Base-by-base conservation (phyloP, 345 rosid species). In the Xanthoceras sorbifolium region DNA sequence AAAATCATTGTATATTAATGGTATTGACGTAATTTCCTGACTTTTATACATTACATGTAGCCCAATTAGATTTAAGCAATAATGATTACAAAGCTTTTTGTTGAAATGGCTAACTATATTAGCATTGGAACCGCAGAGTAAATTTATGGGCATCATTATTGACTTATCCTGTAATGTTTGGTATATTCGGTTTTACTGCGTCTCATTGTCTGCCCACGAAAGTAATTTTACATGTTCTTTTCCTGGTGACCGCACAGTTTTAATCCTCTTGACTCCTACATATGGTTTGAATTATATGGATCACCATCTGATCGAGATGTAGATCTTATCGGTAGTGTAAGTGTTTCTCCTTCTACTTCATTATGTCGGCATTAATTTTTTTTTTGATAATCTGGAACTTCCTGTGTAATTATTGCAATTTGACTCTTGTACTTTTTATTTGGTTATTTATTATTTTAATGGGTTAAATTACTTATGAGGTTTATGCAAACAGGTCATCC, bases 241-340 rank as follows among this genome's bases (percentile, higher is more conserved):
- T 59, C 34, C 67, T 77, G 40, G 38, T 80, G 69, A 20, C 31
- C 85, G 60, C 78, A 32, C 88, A 94, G 98, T 85, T 95, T 93
- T 88, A 93, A 90, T 80, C 97, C 97, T 67, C 80, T 87, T 61
- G 90, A 88, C 84, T 95, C 98, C 50, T 90, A 82, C 73, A 90
- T 93, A 76, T 93, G 98, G 98, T 91, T 94, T 87, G 93, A 94
- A 82, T 86, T 93, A 29, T 90, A 83, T 78, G 98, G 96, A 73
- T 79, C 96, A 20, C 97, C 99, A 57, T 82, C 97, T 75, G 97
- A 91, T 83, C 86, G 87, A 67, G 98, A 93, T n/a, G 89, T 93
- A 83, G 89, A 90, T 78, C 94, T 91, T 62, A 74, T 91, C 67
- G 97, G 98, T 72, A 90, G 90, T 74, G 97, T 95, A 74, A 87